Percentiles rank a stretch among this genome's conserved stretches.
These are phyloP conservation scores for Dittrichia graveolens DNA, from an alignment of 129 eudicot species.

Conservation along the genomic window DNA sequence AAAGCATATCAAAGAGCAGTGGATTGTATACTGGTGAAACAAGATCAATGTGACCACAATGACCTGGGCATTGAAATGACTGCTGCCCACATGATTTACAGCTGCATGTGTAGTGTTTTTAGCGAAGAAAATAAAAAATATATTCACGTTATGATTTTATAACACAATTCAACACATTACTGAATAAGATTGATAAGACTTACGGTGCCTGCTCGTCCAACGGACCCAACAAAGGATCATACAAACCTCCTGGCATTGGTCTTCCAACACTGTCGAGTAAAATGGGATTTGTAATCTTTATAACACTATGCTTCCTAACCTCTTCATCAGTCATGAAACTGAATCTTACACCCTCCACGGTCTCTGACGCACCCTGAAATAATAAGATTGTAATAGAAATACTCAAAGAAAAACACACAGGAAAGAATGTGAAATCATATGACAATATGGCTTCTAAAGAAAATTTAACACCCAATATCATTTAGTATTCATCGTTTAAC, in stretches of 20 bases:
- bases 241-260: slow-evolving; percentile 78
- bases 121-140: not conserved
- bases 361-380: slow-evolving; percentile 61
- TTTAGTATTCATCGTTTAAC: not conserved
- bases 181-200: slow-evolving; percentile 16
- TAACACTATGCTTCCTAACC: slow-evolving; percentile 66
- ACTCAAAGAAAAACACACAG: not conserved
- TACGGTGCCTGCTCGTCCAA: slow-evolving; percentile 52
- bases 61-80: slow-evolving; percentile 65
- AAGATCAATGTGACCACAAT: slow-evolving; percentile 93
- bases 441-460: not conserved
- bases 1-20: slow-evolving; percentile 62
- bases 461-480: not conserved
- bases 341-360: slow-evolving; percentile 60
- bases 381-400: not conserved
- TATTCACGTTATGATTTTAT: not conserved
- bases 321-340: slow-evolving; percentile 78
- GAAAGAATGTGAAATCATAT: not conserved
- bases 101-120: slow-evolving; percentile 39
- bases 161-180: not conserved
- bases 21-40: slow-evolving; percentile 72
- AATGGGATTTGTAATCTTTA: slow-evolving; percentile 58
- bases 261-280: slow-evolving; percentile 50
- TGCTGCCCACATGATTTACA: slow-evolving; percentile 84
- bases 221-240: slow-evolving; percentile 87